Base-by-base conservation (phyloP, 164 flowering plant genomes). In the Nymphaea thermarum region DNA sequence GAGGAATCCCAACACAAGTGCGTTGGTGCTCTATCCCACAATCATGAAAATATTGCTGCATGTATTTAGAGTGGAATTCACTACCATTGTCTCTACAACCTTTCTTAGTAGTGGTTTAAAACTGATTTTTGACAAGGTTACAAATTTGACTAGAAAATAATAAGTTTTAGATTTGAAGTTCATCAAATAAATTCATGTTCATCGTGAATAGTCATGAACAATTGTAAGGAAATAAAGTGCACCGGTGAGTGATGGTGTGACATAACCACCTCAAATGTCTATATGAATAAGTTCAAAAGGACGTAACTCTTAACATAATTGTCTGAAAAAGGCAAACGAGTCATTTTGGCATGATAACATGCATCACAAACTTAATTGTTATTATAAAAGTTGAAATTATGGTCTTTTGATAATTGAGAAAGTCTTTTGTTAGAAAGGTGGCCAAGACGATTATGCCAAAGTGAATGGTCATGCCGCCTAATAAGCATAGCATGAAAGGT, bases 1-100 rank as follows among this genome's bases (percentile, higher is more conserved):
- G 71, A 25, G 69, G 71, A 25, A 71, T 44, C 36, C 62, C 17
- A 42, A 68, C n/a, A 62, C n/a, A 68, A 71, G 12, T 65, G 67
- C 2, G 64, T 75, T 75, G 68, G 68, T 71, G 72, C 67, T 43
- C 18, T 25, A 71, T 2, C 75, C 75, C 75, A 63, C 64, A 67
- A 16, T 7, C 2, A 10, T 72, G 6, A 5, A 72, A 42, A 43
- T 55, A 72, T 4, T 59, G 7, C 42, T 68, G 17, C 2, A 61
- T 42, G 2, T 41, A 43, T 0, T 41, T 14, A 55, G 43, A 62
- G 3, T 17, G 0, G 68, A 3, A 68, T 25, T 72, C 71, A 3
- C 63, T 51, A 14, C 70, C 67, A 70, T 74, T 74, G 44, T 74
- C 65, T 47, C 15, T 66, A 1, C 62, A 45, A 10, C 66, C 8